These are phyloP conservation scores for Sequoia sempervirens DNA, from an alignment of 75 land plant genomes.

Conservation along the genomic window DNA sequence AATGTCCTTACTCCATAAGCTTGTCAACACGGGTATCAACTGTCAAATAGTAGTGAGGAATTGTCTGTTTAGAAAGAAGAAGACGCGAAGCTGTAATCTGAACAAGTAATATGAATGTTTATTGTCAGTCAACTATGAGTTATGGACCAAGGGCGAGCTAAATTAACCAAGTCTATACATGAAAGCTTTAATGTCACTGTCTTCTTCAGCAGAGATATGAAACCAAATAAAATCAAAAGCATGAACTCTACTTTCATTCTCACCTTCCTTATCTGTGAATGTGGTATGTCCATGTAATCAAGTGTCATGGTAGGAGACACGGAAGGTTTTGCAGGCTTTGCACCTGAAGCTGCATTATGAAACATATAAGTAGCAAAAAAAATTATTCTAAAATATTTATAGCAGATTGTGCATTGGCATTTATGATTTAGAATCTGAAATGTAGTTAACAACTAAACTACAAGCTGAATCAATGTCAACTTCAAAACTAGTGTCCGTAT, in stretches of 20 bases:
- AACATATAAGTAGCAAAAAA: not conserved
- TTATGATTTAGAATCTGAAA: not conserved
- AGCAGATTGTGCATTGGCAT: not conserved
- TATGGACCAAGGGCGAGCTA: not conserved
- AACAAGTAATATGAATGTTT: not conserved
- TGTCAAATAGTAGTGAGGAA: slow-evolving; percentile 97
- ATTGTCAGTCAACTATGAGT: not conserved
- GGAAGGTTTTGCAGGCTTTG: slow-evolving; percentile 22
- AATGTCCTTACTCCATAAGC: slow-evolving; percentile 67
- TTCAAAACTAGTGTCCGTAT: not conserved
- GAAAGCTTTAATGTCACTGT: not conserved
- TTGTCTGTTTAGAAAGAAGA: slow-evolving; percentile 90
- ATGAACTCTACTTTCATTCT: not conserved
- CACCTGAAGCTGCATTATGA: slow-evolving; percentile 28
- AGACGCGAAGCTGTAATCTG: slow-evolving; percentile 95
- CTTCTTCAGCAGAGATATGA: not conserved
- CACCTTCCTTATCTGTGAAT: slow-evolving; percentile 92
- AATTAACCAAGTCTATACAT: not conserved
- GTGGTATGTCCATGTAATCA: slow-evolving; percentile 76
- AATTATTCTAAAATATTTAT: not conserved
- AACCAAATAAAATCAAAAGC: not conserved
- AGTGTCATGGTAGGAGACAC: slow-evolving; percentile 21
- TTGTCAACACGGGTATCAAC: slow-evolving; percentile 98
- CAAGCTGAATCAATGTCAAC: not conserved
- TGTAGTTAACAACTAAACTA: not conserved